Evolutionary conservation across 2,329 filamentous ascomycete species (phyloP).

Genomic region (Xylariaceae sp.): DNA sequence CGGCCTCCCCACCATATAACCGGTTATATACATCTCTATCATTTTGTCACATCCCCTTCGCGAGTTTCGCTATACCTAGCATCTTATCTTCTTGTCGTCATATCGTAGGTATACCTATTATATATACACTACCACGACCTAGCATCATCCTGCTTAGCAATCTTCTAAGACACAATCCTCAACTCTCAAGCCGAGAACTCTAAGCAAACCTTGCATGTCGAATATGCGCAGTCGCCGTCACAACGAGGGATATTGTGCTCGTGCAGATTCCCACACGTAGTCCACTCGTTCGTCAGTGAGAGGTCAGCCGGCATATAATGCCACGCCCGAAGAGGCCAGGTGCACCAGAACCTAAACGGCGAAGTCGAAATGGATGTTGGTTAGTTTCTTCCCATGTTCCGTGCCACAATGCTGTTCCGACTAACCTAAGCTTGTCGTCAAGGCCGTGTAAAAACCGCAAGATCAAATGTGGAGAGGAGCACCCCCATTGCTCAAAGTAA

Average conservation of each 20-base stretch:
- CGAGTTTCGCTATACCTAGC: conserved; percentile 21
- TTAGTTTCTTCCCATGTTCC: conserved; percentile 34
- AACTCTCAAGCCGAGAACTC: conserved; percentile 23
- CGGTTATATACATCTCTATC: too few relatives aligned
- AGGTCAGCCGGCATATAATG: conserved; percentile 38
- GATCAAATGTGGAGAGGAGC: conserved; percentile 80
- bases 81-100: background rate
- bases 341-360: conserved; percentile 47
- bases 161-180: conserved; percentile 16
- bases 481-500: conserved; percentile 69
- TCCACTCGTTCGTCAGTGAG: conserved; percentile 18
- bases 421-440: conserved; percentile 28
- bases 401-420: conserved; percentile 4
- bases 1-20: conserved; percentile 6
- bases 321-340: conserved; percentile 48
- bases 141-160: conserved; percentile 21
- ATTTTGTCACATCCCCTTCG: conserved; percentile 20
- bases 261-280: conserved; percentile 35
- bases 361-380: conserved; percentile 52
- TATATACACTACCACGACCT: too few relatives aligned
- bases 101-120: conserved; percentile 17
- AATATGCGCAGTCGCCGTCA: conserved; percentile 35
- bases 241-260: conserved; percentile 36
- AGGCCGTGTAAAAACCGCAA: conserved; percentile 82
- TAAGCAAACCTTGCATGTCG: conserved; percentile 24